Base-by-base conservation (phyloP, 768 basidiomycete species). In the Amanita brunnescens region DNA sequence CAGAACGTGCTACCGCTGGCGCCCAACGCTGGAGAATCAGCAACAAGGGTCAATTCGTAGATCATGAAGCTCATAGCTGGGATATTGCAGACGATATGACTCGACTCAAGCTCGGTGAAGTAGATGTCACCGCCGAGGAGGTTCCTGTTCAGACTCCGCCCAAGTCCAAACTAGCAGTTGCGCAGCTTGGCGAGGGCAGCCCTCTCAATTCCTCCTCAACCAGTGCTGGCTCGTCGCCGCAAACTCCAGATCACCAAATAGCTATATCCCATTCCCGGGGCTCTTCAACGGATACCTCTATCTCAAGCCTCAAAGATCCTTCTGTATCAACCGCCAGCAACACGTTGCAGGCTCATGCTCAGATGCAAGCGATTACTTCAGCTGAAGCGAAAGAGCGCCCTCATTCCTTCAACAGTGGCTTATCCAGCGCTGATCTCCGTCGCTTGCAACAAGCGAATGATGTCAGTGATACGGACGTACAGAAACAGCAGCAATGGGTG, bases 281-380 rank as follows among this genome's bases (percentile, higher is more conserved):
- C 26, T 44, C 42, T 29, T 44, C 42, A 44, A 29, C 42, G 7
- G 42, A 44, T 18, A 44, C 42, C 5, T 48, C 73, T 79, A 24
- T 81, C 83, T 55, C 87, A 89, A 88, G 84, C 47, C 88, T 87
- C 23, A 89, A 88, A 55, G 87, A 89, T 67, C 84, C 83, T 29
- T 76, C 81, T 24, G 71, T 75, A 44, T 80, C 79, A 4, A 74
- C 70, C 43, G 70, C 69, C 52, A 79, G 78, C 58, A 80, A 81
- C 62, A 76, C 77, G 26, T 67, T 85, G 59, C 72, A 82, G 50
- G 74, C 72, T 52, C 72, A 74, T 57, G 70, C 74, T 47, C 72
- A 79, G 53, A 66, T 81, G 57, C 85, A 83, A 65, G 67, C 73
- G 35, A 72, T 69, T 33, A 67, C 73, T 40, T 57, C 72, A 49